Evolutionary conservation across 2,329 filamentous ascomycete species (phyloP), one percentile per base, ranked within the genome.

Genomic region (Pseudocercospora eumusae): DNA sequence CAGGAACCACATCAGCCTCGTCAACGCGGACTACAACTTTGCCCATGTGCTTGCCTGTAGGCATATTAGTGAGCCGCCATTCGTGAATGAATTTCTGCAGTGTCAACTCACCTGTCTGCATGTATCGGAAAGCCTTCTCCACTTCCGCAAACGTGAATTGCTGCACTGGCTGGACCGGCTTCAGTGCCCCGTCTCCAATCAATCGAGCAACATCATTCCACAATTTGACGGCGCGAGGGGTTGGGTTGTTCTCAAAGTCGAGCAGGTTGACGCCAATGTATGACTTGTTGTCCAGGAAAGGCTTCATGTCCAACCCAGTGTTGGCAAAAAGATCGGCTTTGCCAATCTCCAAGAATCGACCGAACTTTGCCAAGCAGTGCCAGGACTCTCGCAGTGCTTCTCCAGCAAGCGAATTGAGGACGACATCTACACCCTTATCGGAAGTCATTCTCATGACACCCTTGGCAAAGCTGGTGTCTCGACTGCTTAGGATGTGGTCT

Each of bases 371-470:
- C 9, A 75, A 47, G 54, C 63, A 66, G 4, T 68, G 56, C 71
- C 70, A 75, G 2, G 67, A 66, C 25, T 64, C 54, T 13, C 66
- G 58, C 4, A 76, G 66, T 1, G 66, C 42, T 18, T 71, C 64
- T 0, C 75, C 75, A 1, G 66, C 52, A 13, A 70, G 59, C 2
- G 65, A 70, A 63, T 74, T 77, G 57, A 77, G 62, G 4, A 76
- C 64, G 4, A 78, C 71, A 62, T 78, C 74, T 10, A 77, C 70
- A n/a, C 76, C 76, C 6, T 53, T 50, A 15, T 65, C 69, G 10
- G 66, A 56, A 0, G 75, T 77, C 62, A 42, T 61, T 18, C 15
- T 68, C 62, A 60, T 54, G 3, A 77, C 58, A 4, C 57, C 72
- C n/a, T 44, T 25, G 20, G 57, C 68, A 56, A 78, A 78, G 9